phyloP scores from a whole-genome alignment of 2,329 filamentous ascomycete species.

The Sporothrix curviconia region DNA sequence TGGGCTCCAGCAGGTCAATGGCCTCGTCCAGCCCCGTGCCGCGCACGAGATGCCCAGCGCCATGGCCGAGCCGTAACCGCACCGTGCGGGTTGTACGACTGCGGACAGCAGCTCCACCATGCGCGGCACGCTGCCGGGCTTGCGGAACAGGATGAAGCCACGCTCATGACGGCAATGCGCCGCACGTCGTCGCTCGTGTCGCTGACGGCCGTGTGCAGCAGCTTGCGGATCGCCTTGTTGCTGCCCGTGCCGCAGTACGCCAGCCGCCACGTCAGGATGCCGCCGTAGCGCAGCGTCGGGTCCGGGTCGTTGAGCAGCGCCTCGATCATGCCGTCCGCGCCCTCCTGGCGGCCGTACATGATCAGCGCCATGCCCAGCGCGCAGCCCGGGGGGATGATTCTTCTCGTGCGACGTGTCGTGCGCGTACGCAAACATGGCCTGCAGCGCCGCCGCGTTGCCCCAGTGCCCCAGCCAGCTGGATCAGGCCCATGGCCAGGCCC shows the following conservation, averaged over 20 bases:
- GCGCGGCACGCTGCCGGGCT: constrained; percentile 90
- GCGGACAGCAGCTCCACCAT: constrained; percentile 98
- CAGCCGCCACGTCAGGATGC: constrained; percentile 96
- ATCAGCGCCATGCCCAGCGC: constrained; percentile 96
- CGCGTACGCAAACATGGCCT: constrained; percentile 96
- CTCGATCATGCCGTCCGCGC: constrained; percentile 89
- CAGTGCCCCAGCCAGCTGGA: constrained; percentile 99
- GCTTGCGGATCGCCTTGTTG: constrained; percentile 95
- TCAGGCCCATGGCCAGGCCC: constrained; percentile 89
- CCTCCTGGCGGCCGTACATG: constrained; percentile 95
- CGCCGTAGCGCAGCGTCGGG: constrained; percentile 87
- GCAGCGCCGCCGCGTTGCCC: constrained; percentile 86
- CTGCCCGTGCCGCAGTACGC: constrained; percentile 96
- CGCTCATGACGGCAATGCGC: constrained; percentile 90
- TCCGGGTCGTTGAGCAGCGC: constrained; percentile 89
- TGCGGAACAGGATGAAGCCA: constrained; percentile 99
- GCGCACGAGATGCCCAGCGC: constrained; percentile 96
- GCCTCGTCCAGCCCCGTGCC: constrained; percentile 90
- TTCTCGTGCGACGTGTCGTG: constrained; percentile 99
- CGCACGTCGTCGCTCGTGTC: constrained; percentile 98
- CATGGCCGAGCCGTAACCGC: constrained; percentile 95
- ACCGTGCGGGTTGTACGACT: constrained; percentile 99
- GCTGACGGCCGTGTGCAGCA: constrained; percentile 92
- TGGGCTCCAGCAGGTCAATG: constrained; percentile 92
- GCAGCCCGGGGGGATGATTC: constrained; percentile 89